Percentiles rank a stretch among this genome's conserved stretches.
These are phyloP conservation scores for Sicyos baderoa DNA, from an alignment of 306 rosid genomes.

Conservation along the genomic window DNA sequence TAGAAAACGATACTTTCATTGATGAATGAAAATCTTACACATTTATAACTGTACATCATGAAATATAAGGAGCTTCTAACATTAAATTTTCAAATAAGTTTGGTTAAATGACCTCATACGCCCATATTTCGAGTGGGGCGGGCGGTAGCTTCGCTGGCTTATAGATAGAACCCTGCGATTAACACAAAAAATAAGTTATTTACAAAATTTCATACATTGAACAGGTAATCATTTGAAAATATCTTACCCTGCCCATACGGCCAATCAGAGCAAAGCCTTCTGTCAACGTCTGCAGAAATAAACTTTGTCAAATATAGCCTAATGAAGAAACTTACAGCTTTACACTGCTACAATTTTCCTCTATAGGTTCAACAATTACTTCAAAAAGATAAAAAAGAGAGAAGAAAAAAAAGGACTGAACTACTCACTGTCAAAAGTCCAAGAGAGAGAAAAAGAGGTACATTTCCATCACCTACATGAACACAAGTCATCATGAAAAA, in stretches of 20 bases:
- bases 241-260: constrained; percentile 59
- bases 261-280: constrained; percentile 69
- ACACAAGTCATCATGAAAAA: constrained; percentile 13
- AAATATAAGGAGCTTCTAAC: neutral
- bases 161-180: constrained; percentile 58
- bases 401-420: neutral
- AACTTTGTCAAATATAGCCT: constrained; percentile 9
- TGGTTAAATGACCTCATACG: constrained; percentile 63
- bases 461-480: constrained; percentile 64
- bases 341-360: neutral
- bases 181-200: neutral
- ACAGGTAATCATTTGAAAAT: constrained; percentile 16
- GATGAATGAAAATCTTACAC: neutral
- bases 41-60: neutral
- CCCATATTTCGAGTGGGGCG: constrained; percentile 79
- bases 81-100: neutral
- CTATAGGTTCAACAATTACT: constrained; percentile 10
- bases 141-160: constrained; percentile 77
- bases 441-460: constrained; percentile 71
- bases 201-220: neutral
- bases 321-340: neutral
- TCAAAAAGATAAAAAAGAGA: neutral
- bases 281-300: constrained; percentile 67
- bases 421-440: constrained; percentile 82
- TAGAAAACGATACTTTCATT: no score